These are phyloP conservation scores for Trichoderma afroharzianum DNA, from an alignment of 2,329 filamentous ascomycete genomes.

Conservation along the genomic window DNA sequence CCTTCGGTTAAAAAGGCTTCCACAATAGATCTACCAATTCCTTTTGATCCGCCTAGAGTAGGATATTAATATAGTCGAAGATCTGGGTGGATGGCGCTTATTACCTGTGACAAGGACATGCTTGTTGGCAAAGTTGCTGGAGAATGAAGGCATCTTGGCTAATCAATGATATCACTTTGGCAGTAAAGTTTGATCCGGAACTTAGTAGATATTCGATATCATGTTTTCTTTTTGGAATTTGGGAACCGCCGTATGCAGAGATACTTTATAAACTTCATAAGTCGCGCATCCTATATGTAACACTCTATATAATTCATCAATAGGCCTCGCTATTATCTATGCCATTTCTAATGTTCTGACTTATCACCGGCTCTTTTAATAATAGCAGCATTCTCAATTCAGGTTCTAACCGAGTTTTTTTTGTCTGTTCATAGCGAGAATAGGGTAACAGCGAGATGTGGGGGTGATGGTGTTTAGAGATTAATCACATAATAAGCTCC, in stretches of 20 bases:
- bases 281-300: background rate
- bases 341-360: background rate
- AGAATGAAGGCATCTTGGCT: background rate
- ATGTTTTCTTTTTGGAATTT: background rate
- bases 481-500: background rate
- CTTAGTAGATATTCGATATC: background rate
- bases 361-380: background rate
- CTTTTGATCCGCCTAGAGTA: slow-evolving; percentile 25
- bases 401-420: background rate
- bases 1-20: slow-evolving; percentile 25
- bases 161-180: background rate
- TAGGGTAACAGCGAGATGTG: background rate
- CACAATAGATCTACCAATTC: slow-evolving; percentile 25
- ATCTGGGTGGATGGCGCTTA: background rate
- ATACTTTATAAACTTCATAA: background rate
- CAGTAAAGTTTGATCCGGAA: background rate
- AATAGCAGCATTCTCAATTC: background rate
- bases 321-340: background rate
- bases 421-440: background rate
- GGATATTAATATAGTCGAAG: background rate
- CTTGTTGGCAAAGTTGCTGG: background rate
- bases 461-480: background rate
- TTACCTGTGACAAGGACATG: slow-evolving; percentile 3
- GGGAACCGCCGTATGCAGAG: rapidly evolving
- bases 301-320: background rate